Percentiles rank a stretch among this genome's conserved stretches.
Evolutionary conservation across 257 asterid species (phyloP).

Genomic region (Gentiana straminea): DNA sequence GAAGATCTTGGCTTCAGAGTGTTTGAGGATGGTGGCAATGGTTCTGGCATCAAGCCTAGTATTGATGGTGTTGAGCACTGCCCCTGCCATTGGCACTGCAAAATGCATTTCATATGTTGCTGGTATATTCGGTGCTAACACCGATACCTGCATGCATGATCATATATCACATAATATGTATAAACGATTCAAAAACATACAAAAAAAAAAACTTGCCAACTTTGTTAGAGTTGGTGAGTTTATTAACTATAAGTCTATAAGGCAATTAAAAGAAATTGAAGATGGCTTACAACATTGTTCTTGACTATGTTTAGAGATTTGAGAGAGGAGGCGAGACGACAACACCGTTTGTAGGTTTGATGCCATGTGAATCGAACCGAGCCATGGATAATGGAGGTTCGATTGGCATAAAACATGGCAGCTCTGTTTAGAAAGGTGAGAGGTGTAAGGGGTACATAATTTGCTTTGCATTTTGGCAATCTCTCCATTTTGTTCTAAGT

Average conservation of each 20-base stretch:
- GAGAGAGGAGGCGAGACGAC: slow-evolving; percentile 71
- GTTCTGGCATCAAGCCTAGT: slow-evolving; percentile 56
- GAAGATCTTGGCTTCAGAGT: slow-evolving; percentile 59
- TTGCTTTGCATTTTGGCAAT: slow-evolving; percentile 61
- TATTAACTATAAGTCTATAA: too few species aligned
- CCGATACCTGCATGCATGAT: slow-evolving; percentile 43
- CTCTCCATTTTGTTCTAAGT: slow-evolving; percentile 27
- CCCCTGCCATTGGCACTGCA: slow-evolving; percentile 98
- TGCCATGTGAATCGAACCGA: slow-evolving; percentile 50
- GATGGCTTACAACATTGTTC: slow-evolving; percentile 52
- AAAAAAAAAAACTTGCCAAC: neutral
- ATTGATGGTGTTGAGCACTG: slow-evolving; percentile 67
- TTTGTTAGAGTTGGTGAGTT: too few species aligned
- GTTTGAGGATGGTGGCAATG: slow-evolving; percentile 54
- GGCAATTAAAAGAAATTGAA: too few species aligned
- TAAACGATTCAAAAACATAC: neutral
- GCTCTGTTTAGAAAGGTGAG: slow-evolving; percentile 65
- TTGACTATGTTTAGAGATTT: slow-evolving; percentile 34
- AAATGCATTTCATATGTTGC: slow-evolving; percentile 85
- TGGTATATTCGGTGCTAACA: slow-evolving; percentile 82
- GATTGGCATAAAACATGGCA: slow-evolving; percentile 40
- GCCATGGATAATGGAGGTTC: slow-evolving; percentile 45
- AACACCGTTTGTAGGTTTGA: slow-evolving; percentile 30
- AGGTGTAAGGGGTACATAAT: slow-evolving; percentile 61
- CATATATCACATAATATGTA: neutral